These are phyloP conservation scores for Coprinopsis strossmayeri DNA, from an alignment of 768 basidiomycete species.

Conservation along the genomic window DNA sequence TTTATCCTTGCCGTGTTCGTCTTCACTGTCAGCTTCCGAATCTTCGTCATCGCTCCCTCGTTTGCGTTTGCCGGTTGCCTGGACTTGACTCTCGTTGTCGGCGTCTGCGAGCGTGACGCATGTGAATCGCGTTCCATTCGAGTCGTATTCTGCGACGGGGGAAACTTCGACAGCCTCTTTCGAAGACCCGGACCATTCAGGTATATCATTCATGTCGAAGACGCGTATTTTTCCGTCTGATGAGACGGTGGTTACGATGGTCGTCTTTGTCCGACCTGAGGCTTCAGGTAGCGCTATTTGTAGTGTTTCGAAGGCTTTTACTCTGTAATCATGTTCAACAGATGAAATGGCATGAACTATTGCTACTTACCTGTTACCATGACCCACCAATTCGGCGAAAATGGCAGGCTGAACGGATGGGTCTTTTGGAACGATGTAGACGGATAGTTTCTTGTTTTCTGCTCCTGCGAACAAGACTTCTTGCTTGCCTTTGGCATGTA, in stretches of 20 bases:
- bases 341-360: no score
- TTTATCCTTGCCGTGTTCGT: conserved; percentile 19
- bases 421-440: conserved; percentile 59
- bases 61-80: conserved; percentile 21
- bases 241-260: conserved; percentile 69
- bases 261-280: conserved; percentile 37
- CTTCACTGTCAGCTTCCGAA: conserved; percentile 15
- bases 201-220: conserved; percentile 59
- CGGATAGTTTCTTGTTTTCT: conserved; percentile 83
- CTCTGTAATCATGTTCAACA: conserved; percentile 48
- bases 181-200: conserved; percentile 17
- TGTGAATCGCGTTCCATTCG: conserved; percentile 81
- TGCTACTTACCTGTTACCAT: conserved; percentile 75
- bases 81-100: conserved; percentile 12
- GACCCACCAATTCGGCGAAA: conserved; percentile 73
- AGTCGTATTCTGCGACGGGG: conserved; percentile 68
- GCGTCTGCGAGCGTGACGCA: conserved; percentile 42
- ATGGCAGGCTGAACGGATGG: conserved; percentile 41
- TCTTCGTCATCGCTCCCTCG: conserved; percentile 17
- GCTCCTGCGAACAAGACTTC: conserved; percentile 79
- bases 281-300: conserved; percentile 47
- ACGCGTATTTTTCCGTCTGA: conserved; percentile 85
- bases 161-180: conserved; percentile 30
- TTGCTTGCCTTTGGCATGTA: conserved; percentile 44
- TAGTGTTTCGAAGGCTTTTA: conserved; percentile 74